phyloP scores from a whole-genome alignment of 768 basidiomycete genomes.

The Lactarius vividus region DNA sequence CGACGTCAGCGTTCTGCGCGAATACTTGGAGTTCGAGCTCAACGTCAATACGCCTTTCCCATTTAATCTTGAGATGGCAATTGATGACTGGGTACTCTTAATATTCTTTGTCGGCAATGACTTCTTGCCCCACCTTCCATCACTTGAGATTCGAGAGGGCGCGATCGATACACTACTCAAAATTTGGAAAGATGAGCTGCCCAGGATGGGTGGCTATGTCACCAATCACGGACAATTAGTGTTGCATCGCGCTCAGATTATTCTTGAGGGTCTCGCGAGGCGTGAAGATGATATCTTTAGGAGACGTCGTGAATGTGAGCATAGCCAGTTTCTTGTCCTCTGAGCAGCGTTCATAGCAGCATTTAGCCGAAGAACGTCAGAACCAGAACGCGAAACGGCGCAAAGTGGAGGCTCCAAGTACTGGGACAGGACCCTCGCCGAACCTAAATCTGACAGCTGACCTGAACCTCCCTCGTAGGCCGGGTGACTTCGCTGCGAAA shows the following conservation, averaged over 20 bases:
- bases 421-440: constrained; percentile 46
- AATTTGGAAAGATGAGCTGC: constrained; percentile 93
- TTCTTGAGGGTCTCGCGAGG: constrained; percentile 91
- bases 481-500: constrained; percentile 67
- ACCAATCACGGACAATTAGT: constrained; percentile 91
- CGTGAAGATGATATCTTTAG: constrained; percentile 96
- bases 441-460: constrained; percentile 47
- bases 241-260: constrained; percentile 83
- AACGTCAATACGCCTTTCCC: constrained; percentile 77
- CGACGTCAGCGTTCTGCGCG: constrained; percentile 91
- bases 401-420: constrained; percentile 54
- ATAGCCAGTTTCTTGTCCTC: constrained; percentile 7
- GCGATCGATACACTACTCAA: constrained; percentile 95
- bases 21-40: constrained; percentile 97
- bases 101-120: constrained; percentile 99
- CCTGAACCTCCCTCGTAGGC: constrained; percentile 39
- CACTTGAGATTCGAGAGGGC: constrained; percentile 98
- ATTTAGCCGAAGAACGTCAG: constrained; percentile 87
- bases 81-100: constrained; percentile 99
- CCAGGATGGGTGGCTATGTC: constrained; percentile 96
- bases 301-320: constrained; percentile 80
- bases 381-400: constrained; percentile 89
- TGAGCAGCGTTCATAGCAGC: constrained; percentile 18
- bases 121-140: constrained; percentile 97
- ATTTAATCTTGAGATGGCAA: constrained; percentile 92